Base-by-base conservation (phyloP, 768 basidiomycete genomes). In the Pisolithus orientalis region DNA sequence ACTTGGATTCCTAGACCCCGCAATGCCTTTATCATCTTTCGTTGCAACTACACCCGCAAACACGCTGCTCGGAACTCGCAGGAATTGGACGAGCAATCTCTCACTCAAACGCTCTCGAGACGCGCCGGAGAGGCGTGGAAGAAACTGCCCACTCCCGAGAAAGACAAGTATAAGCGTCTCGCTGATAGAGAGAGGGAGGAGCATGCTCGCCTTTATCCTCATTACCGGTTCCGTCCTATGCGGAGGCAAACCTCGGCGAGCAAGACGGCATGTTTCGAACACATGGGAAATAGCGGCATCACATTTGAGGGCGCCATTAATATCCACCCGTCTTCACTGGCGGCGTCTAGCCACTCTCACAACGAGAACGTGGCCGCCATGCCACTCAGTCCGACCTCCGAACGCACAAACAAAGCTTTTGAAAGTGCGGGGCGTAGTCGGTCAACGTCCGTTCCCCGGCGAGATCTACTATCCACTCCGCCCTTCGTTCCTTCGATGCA, bases 71-170 rank as follows among this genome's bases (percentile, higher is more conserved):
- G 74, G 40, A 32, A 49, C 3, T 40, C 50, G 21, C 69, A 72
- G 40, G 72, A 73, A 4, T 65, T 70, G 13, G 64, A 71, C 28
- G 70, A 71, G 37, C 53, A 28, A 59, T 57, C 27, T 34, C 52
- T 13, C 62, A 49, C 78, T 53, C 80, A 81, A 63, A 76, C 80
- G 1, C 76, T 92, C 38, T 89, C 85, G n/a, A 85, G 85, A 59
- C 78, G 86, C 44, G 90, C 89, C 0, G 84, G 80, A 0, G 83
- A 84, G 48, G 83, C 85, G 29, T 94, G 91, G 91, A 76, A 75
- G 38, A 70, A 76, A 52, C 73, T 90, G 13, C 55, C 78, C 0
- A 52, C 60, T 0, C 71, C 74, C 40, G 78, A 80, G 50, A 79
- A 70, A 55, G 63, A 75, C 16, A 70, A 65, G 50, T 88, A 74